Conservation (phyloP, 1,284 basidiomycete species). For the Naganishia cerealis region DNA sequence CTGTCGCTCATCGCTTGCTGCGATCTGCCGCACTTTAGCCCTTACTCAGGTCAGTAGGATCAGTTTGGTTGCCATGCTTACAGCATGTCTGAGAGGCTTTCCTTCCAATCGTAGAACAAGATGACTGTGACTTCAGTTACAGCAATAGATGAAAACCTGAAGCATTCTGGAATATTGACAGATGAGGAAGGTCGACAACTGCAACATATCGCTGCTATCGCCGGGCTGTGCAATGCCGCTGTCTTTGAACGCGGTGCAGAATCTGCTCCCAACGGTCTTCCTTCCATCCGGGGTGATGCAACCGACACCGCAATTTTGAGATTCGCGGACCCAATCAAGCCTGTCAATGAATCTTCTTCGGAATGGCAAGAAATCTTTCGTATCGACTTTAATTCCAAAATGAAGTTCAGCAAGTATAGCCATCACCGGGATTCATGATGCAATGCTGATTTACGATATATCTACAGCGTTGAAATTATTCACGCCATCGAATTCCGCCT, state of each 20-base stretch:
- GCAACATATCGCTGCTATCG: slow-evolving; percentile 56
- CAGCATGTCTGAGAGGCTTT: background rate
- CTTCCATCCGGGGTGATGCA: slow-evolving; percentile 63
- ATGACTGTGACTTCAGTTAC: slow-evolving; percentile 58
- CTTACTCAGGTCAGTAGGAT: slow-evolving; percentile 11
- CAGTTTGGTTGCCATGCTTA: background rate
- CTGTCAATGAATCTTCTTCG: slow-evolving; percentile 44
- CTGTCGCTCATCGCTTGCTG: background rate
- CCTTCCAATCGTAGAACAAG: slow-evolving; percentile 52
- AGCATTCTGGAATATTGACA: slow-evolving; percentile 41
- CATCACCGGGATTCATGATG: background rate
- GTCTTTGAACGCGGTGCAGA: slow-evolving; percentile 56
- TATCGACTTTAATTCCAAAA: slow-evolving; percentile 64
- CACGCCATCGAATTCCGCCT: too few relatives aligned
- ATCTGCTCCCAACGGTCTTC: slow-evolving; percentile 56
- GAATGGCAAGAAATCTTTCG: slow-evolving; percentile 54
- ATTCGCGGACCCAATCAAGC: slow-evolving; percentile 59
- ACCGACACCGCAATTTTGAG: slow-evolving; percentile 66
- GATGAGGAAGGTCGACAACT: slow-evolving; percentile 29
- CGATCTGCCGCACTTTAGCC: background rate
- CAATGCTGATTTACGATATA: background rate
- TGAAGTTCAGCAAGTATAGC: slow-evolving; percentile 59
- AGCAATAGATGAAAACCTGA: slow-evolving; percentile 54
- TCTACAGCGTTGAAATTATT: background rate
- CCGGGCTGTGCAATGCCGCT: slow-evolving; percentile 66